A percentile compares a stretch with the other conserved stretches of the same genome.
Evolutionary conservation across 176 grass and related monocot genomes (phyloP).

Genomic region (Carex littledalei): DNA sequence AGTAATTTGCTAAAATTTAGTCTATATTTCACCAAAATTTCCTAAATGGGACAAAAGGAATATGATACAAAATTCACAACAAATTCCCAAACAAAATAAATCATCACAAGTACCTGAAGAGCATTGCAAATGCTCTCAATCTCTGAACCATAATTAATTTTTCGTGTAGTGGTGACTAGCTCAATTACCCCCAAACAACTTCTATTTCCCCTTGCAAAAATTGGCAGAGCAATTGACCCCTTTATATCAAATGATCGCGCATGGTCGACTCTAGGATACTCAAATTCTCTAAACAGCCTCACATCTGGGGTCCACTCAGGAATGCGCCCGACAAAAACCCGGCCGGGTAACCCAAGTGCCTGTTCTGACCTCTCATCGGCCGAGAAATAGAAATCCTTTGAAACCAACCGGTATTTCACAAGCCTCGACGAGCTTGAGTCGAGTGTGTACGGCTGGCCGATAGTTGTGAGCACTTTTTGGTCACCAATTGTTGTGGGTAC

Average conservation of each 20-base stretch:
- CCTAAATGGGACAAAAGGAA: neutral
- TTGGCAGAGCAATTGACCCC: conserved; percentile 66
- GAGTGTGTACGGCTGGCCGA: conserved; percentile 70
- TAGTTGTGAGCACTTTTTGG: conserved; percentile 76
- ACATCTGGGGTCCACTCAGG: conserved; percentile 99
- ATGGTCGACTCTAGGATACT: conserved; percentile 71
- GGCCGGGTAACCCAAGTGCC: conserved; percentile 57
- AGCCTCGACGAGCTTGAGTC: conserved; percentile 46
- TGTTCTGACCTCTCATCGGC: conserved; percentile 51
- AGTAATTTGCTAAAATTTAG: neutral
- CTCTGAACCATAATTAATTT: conserved; percentile 73
- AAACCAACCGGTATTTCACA: conserved; percentile 51
- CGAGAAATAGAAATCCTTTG: conserved; percentile 70
- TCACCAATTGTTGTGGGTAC: conserved; percentile 58
- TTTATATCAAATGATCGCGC: conserved; percentile 64
- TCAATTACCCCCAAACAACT: conserved; percentile 86
- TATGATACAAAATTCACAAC: neutral
- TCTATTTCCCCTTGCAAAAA: conserved; percentile 49
- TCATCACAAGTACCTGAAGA: conserved; percentile 56
- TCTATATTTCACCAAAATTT: neutral
- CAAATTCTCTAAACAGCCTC: conserved; percentile 61
- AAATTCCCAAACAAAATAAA: neutral
- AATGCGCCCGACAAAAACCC: conserved; percentile 76
- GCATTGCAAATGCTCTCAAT: conserved; percentile 82
- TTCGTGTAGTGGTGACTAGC: conserved; percentile 78